These are phyloP conservation scores for Amanita subjunquillea DNA, from an alignment of 768 basidiomycete genomes.

Conservation along the genomic window DNA sequence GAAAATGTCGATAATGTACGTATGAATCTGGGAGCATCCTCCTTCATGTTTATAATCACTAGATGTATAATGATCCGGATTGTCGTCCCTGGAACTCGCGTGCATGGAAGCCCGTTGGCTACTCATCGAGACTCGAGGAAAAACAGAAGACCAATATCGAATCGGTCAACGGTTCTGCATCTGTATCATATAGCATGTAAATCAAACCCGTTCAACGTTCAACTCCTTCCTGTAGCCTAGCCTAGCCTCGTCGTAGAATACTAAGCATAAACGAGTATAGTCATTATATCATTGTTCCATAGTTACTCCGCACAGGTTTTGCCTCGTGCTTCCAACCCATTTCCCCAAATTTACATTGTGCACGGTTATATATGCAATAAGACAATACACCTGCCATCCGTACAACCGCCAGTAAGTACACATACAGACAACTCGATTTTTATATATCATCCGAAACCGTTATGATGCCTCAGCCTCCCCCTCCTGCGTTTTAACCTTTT, in stretches of 20 bases:
- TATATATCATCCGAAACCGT: not conserved
- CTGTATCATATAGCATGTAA: not conserved
- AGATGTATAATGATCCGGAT: conserved; percentile 57
- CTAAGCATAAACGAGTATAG: no score
- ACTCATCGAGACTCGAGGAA: conserved; percentile 24
- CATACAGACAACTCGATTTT: not conserved
- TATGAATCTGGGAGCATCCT: not conserved
- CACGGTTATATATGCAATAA: no score
- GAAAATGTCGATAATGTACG: conserved; percentile 49
- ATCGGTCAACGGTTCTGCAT: conserved; percentile 5
- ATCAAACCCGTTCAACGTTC: not conserved
- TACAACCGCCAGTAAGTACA: no score
- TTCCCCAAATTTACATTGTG: no score
- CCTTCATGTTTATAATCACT: not conserved
- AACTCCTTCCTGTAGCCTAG: no score
- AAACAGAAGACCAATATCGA: conserved; percentile 31
- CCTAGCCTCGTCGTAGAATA: no score
- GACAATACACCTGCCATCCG: no score
- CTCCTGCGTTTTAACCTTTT: conserved; percentile 35
- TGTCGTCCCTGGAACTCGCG: conserved; percentile 61
- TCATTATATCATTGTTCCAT: no score
- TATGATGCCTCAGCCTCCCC: conserved; percentile 11
- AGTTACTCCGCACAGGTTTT: no score
- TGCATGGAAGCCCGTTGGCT: conserved; percentile 52
- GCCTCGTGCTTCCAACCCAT: no score